These are phyloP conservation scores for Batkoa obscura DNA, from an alignment of 371 early-diverging fungal species.

Conservation along the genomic window DNA sequence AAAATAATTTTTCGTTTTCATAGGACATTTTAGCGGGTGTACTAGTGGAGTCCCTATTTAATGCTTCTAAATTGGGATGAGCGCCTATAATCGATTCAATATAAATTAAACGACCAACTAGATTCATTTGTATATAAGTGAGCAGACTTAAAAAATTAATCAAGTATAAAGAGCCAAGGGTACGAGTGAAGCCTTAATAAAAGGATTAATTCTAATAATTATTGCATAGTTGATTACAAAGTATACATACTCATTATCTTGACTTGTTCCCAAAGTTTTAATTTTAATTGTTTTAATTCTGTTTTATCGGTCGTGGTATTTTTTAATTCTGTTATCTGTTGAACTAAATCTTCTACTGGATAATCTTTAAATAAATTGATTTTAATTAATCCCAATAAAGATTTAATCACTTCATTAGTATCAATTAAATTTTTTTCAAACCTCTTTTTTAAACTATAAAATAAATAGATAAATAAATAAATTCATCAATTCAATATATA, in stretches of 20 bases:
- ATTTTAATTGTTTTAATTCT: conserved; percentile 19
- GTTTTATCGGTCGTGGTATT: background rate
- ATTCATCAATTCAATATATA: background rate
- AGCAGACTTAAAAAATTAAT: conserved; percentile 57
- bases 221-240: background rate
- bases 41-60: conserved; percentile 12
- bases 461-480: background rate
- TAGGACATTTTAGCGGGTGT: conserved; percentile 12
- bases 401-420: background rate
- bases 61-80: conserved; percentile 16
- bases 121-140: conserved; percentile 70
- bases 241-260: conserved; percentile 42
- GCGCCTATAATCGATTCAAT: conserved; percentile 54
- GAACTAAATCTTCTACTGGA: background rate
- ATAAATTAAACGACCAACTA: conserved; percentile 80
- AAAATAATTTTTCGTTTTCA: conserved; percentile 54
- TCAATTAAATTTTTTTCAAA: conserved; percentile 2
- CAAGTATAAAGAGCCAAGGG: conserved; percentile 65
- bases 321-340: background rate
- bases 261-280: conserved; percentile 71
- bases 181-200: conserved; percentile 49
- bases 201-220: background rate
- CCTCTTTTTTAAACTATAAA: background rate
- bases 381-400: background rate
- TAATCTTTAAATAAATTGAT: background rate